Base-by-base conservation (phyloP, 495 filamentous ascomycete species). In the Hypoxylon perforatum region DNA sequence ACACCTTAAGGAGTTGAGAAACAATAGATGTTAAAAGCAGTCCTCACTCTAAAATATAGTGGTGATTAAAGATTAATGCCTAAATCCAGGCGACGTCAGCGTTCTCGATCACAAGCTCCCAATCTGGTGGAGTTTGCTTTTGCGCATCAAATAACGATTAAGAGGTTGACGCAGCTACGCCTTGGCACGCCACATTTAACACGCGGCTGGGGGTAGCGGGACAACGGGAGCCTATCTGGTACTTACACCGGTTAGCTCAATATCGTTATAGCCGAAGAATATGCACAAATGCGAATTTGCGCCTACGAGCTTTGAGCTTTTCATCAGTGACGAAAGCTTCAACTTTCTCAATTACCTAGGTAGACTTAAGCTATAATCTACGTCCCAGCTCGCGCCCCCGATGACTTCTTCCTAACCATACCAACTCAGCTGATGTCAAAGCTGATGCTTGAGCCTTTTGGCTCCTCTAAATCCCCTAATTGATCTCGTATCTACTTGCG, bases 381-480 rank as follows among this genome's bases (percentile, higher is more conserved):
- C 33, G 4, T 12, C 15, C 14, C 61, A 11, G 30, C 22, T 35
- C 22, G 46, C 23, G 0, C 22, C 17, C 45, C 46, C 25, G 17
- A 62, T 45, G 28, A 12, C 52, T 49, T 62, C 52, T 22, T 25
- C 25, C 35, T 25, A 19, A 18, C 15, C 23, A 8, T 46, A 42
- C 21, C 17, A 21, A 47, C 11, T 25, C 38, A 47, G 50, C 70
- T 60, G 41, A 75, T 75, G 72, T 63, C 57, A 73, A 66, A 66
- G 50, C 72, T 63, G 63, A 49, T 59, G 58, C 54, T 19, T 30
- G 72, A 72, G 72, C 72, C 72, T 57, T 63, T 64, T 69, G 72
- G 72, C 72, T 75, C 72, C 60, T 56, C 18, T 5, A 21, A 63
- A 19, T 33, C 12, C 7, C 22, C 54, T 39, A 60, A 60, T 56